Evolutionary conservation across 2,329 filamentous ascomycete species (phyloP), one percentile per base, ranked within the genome.

Genomic region (Ophiostoma pallidulum): DNA sequence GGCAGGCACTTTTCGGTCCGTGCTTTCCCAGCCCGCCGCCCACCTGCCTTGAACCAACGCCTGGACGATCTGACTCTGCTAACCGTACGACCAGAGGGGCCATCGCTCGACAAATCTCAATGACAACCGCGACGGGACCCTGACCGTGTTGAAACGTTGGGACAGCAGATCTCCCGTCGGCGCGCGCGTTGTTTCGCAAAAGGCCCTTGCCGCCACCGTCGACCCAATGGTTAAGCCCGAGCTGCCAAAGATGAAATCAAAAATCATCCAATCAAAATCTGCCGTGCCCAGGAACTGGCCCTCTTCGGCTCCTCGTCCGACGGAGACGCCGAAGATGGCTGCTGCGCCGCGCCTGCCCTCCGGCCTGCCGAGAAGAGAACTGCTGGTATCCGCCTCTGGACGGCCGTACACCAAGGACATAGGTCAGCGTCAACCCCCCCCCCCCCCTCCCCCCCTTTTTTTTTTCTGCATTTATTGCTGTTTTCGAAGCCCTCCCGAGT

Each of bases 81-180:
- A n/a, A n/a, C n/a, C n/a, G 24, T 28, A 10, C 5, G 5, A 10
- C 10, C 9, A 53, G 51, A 28, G 38, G 7, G 39, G 18, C 5
- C 51, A 54, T 14, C 20, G 35, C 14, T 20, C 29, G 12, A 13
- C 16, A 0, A 22, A 48, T 8, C 18, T 55, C 6, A 51, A 50
- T 28, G 53, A 54, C 39, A 50, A 54, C 22, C 35, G 37, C 2
- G 50, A 55, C 18, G 51, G 50, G 2, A 53, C 47, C 1, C 31
- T 53, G 2, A 41, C 51, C 4, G 31, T 48, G 0, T 12, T 46
- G 2, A 22, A 37, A 4, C 39, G 26, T 3, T 8, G 33, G 8
- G n/a, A 32, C 2, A 12, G 24, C 2, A 2, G 2, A 4, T 38
- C 14, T 1, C 20, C 10, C 20, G 1, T 28, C 3, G 42, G 45